phyloP scores from a whole-genome alignment of 768 basidiomycete species.

The Boletus vermiculosoides region DNA sequence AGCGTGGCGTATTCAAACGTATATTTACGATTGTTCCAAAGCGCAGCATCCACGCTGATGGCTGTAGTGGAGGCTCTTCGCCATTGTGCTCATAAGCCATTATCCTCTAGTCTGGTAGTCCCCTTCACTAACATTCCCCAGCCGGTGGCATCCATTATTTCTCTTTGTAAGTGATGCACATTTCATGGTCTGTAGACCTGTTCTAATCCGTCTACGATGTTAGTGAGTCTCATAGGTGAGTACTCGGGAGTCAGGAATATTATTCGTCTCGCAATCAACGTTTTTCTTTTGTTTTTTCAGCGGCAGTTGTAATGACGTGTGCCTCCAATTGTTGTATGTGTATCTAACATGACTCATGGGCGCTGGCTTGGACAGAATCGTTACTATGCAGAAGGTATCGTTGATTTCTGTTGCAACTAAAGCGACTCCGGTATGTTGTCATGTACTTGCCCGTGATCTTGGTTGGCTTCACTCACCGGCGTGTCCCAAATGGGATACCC shows the following conservation, averaged over 20 bases:
- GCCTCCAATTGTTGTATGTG: background rate
- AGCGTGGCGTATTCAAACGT: constrained; percentile 3
- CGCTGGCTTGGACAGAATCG: background rate
- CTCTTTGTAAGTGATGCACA: background rate
- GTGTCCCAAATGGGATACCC: background rate
- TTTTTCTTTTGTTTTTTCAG: background rate
- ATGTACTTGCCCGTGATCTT: background rate
- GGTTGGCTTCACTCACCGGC: background rate
- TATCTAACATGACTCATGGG: background rate
- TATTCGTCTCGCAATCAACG: background rate
- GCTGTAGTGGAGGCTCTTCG: no score
- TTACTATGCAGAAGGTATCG: background rate
- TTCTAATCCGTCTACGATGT: background rate
- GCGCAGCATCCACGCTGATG: background rate
- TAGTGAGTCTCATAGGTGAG: constrained; percentile 1
- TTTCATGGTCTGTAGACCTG: background rate
- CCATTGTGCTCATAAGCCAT: background rate
- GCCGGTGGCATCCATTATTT: background rate
- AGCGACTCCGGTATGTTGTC: background rate
- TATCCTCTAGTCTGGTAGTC: background rate
- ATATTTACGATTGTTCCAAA: background rate
- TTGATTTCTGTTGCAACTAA: background rate
- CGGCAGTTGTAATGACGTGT: background rate
- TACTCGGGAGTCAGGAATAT: background rate
- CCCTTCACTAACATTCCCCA: background rate